Evolutionary conservation across 257 asterid species (phyloP).

Genomic region (Perilla frutescens): DNA sequence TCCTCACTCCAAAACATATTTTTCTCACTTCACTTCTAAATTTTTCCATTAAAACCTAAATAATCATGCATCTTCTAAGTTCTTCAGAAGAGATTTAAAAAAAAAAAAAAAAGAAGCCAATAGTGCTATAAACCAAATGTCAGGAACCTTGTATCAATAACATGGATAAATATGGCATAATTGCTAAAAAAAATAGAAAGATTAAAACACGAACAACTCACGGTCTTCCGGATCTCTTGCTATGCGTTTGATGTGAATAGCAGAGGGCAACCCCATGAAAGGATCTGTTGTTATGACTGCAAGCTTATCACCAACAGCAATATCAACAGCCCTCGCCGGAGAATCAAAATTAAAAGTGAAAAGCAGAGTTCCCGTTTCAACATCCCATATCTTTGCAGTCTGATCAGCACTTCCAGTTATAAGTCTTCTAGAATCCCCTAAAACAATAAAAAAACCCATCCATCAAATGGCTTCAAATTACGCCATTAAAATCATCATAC

Average conservation of each 20-base stretch:
- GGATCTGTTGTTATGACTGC: conserved; percentile 90
- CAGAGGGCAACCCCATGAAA: conserved; percentile 78
- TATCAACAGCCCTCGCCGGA: conserved; percentile 83
- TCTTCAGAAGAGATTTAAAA: not conserved
- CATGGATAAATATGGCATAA: conserved; percentile 12
- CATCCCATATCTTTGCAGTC: conserved; percentile 86
- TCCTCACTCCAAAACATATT: not conserved
- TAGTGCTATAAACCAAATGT: not conserved
- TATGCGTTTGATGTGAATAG: conserved; percentile 79
- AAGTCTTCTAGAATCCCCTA: conserved; percentile 83
- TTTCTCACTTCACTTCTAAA: not conserved
- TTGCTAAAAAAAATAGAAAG: not conserved
- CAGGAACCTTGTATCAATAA: not conserved
- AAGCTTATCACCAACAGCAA: conserved; percentile 77
- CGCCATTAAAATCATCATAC: not conserved
- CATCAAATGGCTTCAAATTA: conserved; percentile 3
- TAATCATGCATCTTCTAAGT: not conserved
- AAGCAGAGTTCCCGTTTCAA: conserved; percentile 63
- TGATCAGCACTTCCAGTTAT: conserved; percentile 96
- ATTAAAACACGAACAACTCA: conserved; percentile 45
- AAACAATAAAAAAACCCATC: conserved; percentile 13
- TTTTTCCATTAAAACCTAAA: not conserved
- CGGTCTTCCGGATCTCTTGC: conserved; percentile 67
- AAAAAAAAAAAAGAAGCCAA: not conserved
- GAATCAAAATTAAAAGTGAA: conserved; percentile 77